Base-by-base conservation (phyloP, 2,329 filamentous ascomycete genomes). In the Diplocarpon rosae region DNA sequence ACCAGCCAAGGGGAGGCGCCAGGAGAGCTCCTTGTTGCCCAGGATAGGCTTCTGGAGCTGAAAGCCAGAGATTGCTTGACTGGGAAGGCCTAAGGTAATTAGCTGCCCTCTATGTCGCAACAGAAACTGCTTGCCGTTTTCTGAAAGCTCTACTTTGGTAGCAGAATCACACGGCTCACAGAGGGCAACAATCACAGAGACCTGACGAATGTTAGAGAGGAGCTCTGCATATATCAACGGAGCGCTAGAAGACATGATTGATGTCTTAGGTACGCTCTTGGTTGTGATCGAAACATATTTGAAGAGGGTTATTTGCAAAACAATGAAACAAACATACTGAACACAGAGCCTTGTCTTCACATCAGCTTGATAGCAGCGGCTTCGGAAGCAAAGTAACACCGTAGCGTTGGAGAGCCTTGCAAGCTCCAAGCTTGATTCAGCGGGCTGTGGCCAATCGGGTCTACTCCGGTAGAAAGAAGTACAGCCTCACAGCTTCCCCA, bases 131-230 rank as follows among this genome's bases (percentile, higher is more conserved):
- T 54, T 56, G 39, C 74, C 70, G 48, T 71, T 64, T 30, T 66
- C 56, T 11, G 69, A 63, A 33, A 79, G 62, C 11, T 56, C 52
- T 42, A 49, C 59, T 30, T 47, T 55, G 33, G 60, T 63, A 35
- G 50, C 47, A 41, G 43, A 35, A 46, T 56, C 46, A 40, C 56
- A 56, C 33, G 56, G 55, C 27, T 69, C 66, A 2, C 67, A 63
- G 1, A 81, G 63, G 2, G 69, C 67, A 6, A 69, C 74, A 40
- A 69, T 72, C 16, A 82, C 63, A 4, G 78, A 80, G 32, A 83
- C 67, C 57, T 81, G 77, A 34, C 73, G 69, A 52, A 84, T 79
- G 48, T 82, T 80, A 24, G 71, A 66, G 2, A 83, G 69, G 1
- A 82, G 68, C 62, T 84, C 80, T 5, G 78, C 78, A 57, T 83